Evolutionary conservation across 805 yeast genomes (phyloP), one percentile per base, ranked within the genome.

Genomic region (Candida alai): DNA sequence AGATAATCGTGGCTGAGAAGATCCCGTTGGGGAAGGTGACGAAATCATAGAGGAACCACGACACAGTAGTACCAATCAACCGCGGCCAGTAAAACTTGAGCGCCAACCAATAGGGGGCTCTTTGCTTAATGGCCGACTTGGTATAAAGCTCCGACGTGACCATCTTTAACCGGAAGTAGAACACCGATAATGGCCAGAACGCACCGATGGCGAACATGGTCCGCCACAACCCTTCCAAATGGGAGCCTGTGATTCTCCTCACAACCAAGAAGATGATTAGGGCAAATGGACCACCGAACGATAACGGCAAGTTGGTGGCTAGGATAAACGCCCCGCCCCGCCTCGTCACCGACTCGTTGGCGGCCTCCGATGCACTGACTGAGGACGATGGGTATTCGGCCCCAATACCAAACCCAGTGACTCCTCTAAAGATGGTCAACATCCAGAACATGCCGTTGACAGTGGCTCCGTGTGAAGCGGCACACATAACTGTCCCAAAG

Each of bases 41-140:
- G 48, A 83, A 84, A 60, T 84, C 94, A 52, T 80, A 84, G 47
- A 83, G 65, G 62, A 83, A 83, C 93, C 93, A 84, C 37, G 83
- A 73, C 4, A 76, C 78, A 52, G 84, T 76, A 12, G 85, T 78
- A 22, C 90, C 93, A 19, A 82, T 44, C 15, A 84, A 51, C 37
- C 84, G 63, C 27, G 50, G 61, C 89, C 90, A 83, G 61, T 80
- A 81, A 58, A 62, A 83, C 49, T 74, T 77, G 38, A 80, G 34
- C 1, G 79, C 77, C 22, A 81, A 67, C 60, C 62, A 56, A 54
- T 80, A 80, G 11, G 65, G 65, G 13, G 74, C 82, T 25, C 48
- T 48, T 39, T 58, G 68, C 51, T 68, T 74, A 48, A 84, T 78
- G 20, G 85, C 84, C 22, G 77, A 65, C 51, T 77, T 76, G 46